Evolutionary conservation across 2,329 filamentous ascomycete genomes (phyloP), one percentile per base, ranked within the genome.

Genomic region (Beauveria rudraprayagi): DNA sequence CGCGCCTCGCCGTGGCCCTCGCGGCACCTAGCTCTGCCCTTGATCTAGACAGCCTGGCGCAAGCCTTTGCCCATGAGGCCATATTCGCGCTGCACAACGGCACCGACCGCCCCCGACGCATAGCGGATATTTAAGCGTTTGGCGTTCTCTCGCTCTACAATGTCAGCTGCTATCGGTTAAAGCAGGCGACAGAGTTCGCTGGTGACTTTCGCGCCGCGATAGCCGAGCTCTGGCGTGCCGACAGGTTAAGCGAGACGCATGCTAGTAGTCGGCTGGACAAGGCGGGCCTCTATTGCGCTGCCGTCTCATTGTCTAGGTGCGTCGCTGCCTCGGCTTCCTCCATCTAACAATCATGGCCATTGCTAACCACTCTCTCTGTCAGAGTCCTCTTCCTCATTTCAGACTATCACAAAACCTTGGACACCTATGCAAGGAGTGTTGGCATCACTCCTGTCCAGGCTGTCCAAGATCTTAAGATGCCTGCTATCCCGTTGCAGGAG

Each of bases 281-380:
- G n/a, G n/a, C n/a, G n/a, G n/a, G n/a, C n/a, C n/a, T 53, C n/a
- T 41, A 54, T 19, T 60, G 48, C 17, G 57, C 57, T 3, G 57
- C 57, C 11, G 11, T 60, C 3, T 60, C 57, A 5, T 47, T 60
- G 19, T 53, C 53, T 22, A 60, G 57, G 50, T 60, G n/a, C n/a
- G n/a, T n/a, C n/a, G n/a, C n/a, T n/a, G n/a, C n/a, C n/a, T n/a
- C n/a, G n/a, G n/a, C n/a, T n/a, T n/a, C n/a, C n/a, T n/a, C n/a
- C n/a, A n/a, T n/a, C n/a, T n/a, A n/a, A n/a, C n/a, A n/a, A n/a
- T n/a, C n/a, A n/a, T n/a, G n/a, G n/a, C n/a, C n/a, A n/a, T n/a
- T n/a, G n/a, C n/a, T n/a, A n/a, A n/a, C n/a, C n/a, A n/a, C n/a
- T 41, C 5, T 41, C 37, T 14, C 10, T 41, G 37, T 41, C 10